Evolutionary conservation across 805 yeast species (phyloP), one percentile per base, ranked within the genome.

Genomic region (Tetrapisispora taiwanensis): DNA sequence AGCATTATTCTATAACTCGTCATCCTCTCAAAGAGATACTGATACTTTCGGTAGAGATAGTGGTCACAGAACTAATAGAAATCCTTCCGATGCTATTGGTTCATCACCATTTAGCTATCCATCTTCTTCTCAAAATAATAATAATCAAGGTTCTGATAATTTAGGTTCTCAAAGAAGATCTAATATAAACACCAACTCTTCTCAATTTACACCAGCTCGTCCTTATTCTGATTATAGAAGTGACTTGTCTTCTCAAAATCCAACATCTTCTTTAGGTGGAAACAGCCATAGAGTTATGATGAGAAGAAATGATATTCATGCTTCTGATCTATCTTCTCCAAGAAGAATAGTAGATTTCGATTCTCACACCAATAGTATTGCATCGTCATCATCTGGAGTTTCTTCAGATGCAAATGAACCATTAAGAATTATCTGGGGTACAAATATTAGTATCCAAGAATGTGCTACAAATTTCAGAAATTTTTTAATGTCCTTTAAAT

Each of bases 361-460:
- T 19, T 52, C 54, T 32, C 52, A 52, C 18, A 60, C 67, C 4
- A 57, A 64, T 8, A 54, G 65, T 1, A 44, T 50, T 12, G 40
- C 46, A 9, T 43, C 50, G 4, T 56, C 63, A 8, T 53, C 60
- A n/a, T 53, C 62, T 1, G 62, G 57, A 44, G 50, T 53, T 8
- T 57, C 60, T 10, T 52, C 62, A 6, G 66, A 68, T 42, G 68
- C 70, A 20, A 77, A 76, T 43, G 95, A 84, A 51, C 95, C 95
- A 0, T 78, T 80, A 20, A 75, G 94, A 56, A 95, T 92, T 43
- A 90, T 92, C 57, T 92, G 98, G 98, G 98, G 98, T 65, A 92
- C 98, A 1, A 88, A 90, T 59, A 95, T 92, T 24, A 83, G 94
- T 39, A 89, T 92, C 57, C 85, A 79, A 57, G 96, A 92, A 58